phyloP scores from a whole-genome alignment of 2,329 filamentous ascomycete genomes.

The Epicoccum sorghinum region DNA sequence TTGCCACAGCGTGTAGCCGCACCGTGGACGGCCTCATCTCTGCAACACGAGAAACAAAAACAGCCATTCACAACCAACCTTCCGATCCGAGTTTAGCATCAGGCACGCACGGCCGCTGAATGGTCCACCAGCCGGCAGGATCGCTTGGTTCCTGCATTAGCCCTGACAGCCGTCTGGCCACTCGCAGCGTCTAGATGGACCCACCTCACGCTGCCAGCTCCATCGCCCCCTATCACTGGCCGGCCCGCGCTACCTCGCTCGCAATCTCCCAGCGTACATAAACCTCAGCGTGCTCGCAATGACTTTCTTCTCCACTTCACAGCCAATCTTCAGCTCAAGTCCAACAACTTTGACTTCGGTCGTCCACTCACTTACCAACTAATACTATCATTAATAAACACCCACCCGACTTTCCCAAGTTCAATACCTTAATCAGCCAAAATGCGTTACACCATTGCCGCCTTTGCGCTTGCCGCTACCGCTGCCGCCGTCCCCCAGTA shows the following conservation, averaged over 20 bases:
- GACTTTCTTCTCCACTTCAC: constrained; percentile 41
- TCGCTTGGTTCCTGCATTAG: constrained; percentile 47
- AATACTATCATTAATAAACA: constrained; percentile 49
- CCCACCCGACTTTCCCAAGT: constrained; percentile 34
- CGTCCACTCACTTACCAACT: constrained; percentile 51
- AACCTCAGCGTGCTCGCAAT: constrained; percentile 28
- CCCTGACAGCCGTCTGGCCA: constrained; percentile 37
- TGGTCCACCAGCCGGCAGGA: constrained; percentile 35
- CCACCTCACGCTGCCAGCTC: constrained; percentile 35
- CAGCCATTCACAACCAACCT: constrained; percentile 33
- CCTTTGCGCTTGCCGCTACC: constrained; percentile 40
- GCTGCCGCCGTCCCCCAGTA: constrained; percentile 41
- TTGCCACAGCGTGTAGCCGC: constrained; percentile 2
- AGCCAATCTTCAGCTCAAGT: constrained; percentile 47
- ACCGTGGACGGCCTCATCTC: constrained; percentile 34
- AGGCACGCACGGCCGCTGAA: constrained; percentile 30
- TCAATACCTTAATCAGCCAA: constrained; percentile 45
- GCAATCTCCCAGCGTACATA: constrained; percentile 50
- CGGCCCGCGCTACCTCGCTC: constrained; percentile 43
- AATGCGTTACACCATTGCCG: constrained; percentile 47
- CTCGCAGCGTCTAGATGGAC: constrained; percentile 32
- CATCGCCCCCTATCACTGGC: constrained; percentile 40
- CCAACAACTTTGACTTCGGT: constrained; percentile 46
- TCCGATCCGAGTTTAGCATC: constrained; percentile 36
- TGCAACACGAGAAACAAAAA: constrained; percentile 41